These are phyloP conservation scores for Aspergillus biplanus DNA, from an alignment of 495 filamentous ascomycete species.

Conservation along the genomic window DNA sequence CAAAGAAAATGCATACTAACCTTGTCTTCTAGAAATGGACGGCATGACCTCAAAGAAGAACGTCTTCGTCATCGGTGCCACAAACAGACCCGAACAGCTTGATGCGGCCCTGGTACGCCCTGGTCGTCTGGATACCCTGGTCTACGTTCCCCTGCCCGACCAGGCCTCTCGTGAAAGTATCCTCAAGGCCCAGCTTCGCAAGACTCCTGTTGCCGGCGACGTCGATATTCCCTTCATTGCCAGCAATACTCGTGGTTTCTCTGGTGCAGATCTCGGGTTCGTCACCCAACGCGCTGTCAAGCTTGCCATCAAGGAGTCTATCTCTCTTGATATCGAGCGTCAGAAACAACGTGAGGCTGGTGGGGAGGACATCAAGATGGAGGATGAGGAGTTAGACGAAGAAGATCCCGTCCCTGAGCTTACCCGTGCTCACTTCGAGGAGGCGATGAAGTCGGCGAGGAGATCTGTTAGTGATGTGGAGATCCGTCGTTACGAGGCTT, in stretches of 20 bases:
- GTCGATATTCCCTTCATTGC: slow-evolving; percentile 91
- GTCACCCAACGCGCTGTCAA: slow-evolving; percentile 98
- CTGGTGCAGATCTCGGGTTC: slow-evolving; percentile 98
- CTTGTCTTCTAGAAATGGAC: slow-evolving; percentile 78
- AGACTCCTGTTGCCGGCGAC: slow-evolving; percentile 89
- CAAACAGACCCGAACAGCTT: slow-evolving; percentile 97
- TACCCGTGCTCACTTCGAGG: slow-evolving; percentile 95
- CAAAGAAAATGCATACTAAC: slow-evolving; percentile 39
- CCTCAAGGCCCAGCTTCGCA: slow-evolving; percentile 94
- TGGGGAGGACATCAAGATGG: slow-evolving; percentile 78
- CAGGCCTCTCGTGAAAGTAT: slow-evolving; percentile 85
- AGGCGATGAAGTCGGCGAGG: slow-evolving; percentile 93
- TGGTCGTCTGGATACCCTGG: slow-evolving; percentile 95
- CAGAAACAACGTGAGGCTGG: slow-evolving; percentile 85
- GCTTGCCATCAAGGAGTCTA: slow-evolving; percentile 98
- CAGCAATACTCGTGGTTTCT: slow-evolving; percentile 97
- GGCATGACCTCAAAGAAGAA: slow-evolving; percentile 99
- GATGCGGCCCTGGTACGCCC: slow-evolving; percentile 97
- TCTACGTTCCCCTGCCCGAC: slow-evolving; percentile 96
- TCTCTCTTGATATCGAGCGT: slow-evolving; percentile 83
- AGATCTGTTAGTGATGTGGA: slow-evolving; percentile 95
- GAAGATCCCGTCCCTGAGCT: slow-evolving; percentile 97
- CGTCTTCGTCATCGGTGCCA: slow-evolving; percentile 98
- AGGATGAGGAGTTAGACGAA: slow-evolving; percentile 70
- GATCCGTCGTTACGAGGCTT: slow-evolving; percentile 96